Base-by-base conservation (phyloP, 192 early-diverging fungal species). In the Umbelopsis sp. region DNA sequence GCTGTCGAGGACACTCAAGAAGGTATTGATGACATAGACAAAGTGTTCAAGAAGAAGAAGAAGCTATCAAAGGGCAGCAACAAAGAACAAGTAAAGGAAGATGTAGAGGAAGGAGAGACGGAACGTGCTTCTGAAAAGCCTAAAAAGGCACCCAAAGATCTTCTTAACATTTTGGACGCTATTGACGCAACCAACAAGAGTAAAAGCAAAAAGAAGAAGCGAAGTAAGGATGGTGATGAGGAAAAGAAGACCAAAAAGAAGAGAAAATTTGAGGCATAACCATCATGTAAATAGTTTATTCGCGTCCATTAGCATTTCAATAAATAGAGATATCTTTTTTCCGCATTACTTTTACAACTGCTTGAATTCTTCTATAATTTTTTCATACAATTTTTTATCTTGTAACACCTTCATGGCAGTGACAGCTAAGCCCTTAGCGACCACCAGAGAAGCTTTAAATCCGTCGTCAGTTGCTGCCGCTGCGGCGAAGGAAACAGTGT, bases 171-270 rank as follows among this genome's bases (percentile, higher is more conserved):
- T 9, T 54, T 90, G 71, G 81, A 83, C 29, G 87, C 87, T 4
- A 85, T 90, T 62, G 77, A 81, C 16, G 85, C 84, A 1, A 88
- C 83, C 38, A 84, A 84, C 75, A 82, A 74, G 77, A 81, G 72
- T 77, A 84, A 72, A 81, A 83, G 77, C 54, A 71, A n/a, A 77
- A 84, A 71, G 66, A 51, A 66, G 36, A 44, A 36, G 32, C n/a
- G 29, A 62, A 82, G 78, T 54, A 74, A 75, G 20, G 82, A 81
- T 45, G 71, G 75, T 21, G 25, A 47, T n/a, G 77, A 71, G 22
- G 68, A 71, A 34, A 79, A 77, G 70, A 74, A 79, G 74, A 73
- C 69, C 52, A 76, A 74, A 68, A 80, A 78, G 74, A 72, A 56
- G 49, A 59, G 70, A 26, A 66, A 65, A 34, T 56, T 59, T 29